Conservation (phyloP, 202 grass and related monocot species). For the Miscanthus sacchariflorus region DNA sequence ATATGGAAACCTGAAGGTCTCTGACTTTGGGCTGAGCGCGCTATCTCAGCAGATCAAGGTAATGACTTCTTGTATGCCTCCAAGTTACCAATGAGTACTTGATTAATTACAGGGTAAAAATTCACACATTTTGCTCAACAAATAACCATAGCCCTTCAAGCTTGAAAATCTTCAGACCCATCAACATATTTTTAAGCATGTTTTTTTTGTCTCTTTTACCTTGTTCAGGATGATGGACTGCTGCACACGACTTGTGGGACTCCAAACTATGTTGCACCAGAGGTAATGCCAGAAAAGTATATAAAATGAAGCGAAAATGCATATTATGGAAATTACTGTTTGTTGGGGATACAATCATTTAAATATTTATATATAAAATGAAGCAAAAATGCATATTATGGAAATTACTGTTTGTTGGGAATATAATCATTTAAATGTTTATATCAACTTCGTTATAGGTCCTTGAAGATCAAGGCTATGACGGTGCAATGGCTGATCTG, state of each 20-base stretch:
- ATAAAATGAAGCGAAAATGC: background rate
- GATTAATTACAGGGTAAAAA: background rate
- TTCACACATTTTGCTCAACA: background rate
- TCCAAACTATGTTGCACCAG: conserved; percentile 91
- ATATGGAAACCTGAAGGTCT: conserved; percentile 76
- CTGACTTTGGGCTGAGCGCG: conserved; percentile 79
- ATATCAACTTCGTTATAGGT: conserved; percentile 50
- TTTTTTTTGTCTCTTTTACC: background rate
- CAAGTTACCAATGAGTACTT: conserved; percentile 16
- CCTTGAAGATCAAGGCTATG: conserved; percentile 84
- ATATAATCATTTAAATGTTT: conserved; percentile 2
- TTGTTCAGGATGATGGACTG: conserved; percentile 80
- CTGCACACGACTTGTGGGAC: conserved; percentile 85
- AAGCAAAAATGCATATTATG: background rate
- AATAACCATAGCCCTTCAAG: background rate
- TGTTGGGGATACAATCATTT: background rate
- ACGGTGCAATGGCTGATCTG: conserved; percentile 83
- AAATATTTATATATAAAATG: conserved; percentile 7
- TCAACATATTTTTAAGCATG: background rate
- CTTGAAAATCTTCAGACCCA: background rate
- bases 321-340: background rate
- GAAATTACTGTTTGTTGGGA: background rate
- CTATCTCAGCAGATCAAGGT: conserved; percentile 83
- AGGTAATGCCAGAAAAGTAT: conserved; percentile 49
- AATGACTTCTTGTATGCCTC: conserved; percentile 6